These are phyloP conservation scores for Inga laurina DNA, from an alignment of 306 rosid species.

Conservation along the genomic window DNA sequence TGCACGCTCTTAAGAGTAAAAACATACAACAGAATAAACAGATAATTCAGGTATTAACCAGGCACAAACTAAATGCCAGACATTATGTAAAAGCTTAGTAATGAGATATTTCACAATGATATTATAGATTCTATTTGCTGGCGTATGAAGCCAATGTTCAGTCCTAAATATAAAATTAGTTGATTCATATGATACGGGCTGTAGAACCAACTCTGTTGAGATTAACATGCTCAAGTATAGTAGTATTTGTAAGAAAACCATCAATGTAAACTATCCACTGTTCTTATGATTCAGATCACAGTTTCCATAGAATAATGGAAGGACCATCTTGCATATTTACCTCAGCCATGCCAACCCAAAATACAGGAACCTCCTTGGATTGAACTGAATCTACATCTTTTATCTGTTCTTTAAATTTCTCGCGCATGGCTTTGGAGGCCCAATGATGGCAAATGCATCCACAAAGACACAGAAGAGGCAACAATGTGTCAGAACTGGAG, in stretches of 20 bases:
- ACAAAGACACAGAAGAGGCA: conserved; percentile 25
- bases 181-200: not conserved
- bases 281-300: conserved; percentile 19
- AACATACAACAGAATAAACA: conserved; percentile 2
- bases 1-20: conserved; percentile 67
- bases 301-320: conserved; percentile 12
- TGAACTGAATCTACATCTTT: conserved; percentile 67
- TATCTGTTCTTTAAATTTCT: conserved; percentile 63
- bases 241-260: not conserved
- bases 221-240: not conserved
- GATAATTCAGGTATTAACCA: conserved; percentile 9
- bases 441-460: conserved; percentile 29
- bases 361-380: conserved; percentile 73
- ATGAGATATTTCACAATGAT: not conserved
- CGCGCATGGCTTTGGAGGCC: conserved; percentile 55
- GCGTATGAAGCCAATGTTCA: conserved; percentile 23
- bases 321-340: conserved; percentile 46
- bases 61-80: not conserved
- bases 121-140: not conserved
- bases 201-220: not conserved
- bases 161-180: not conserved
- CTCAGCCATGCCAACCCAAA: conserved; percentile 97
- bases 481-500: not conserved
- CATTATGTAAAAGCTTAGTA: conserved; percentile 7
- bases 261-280: conserved; percentile 14